Percentiles rank a stretch among this genome's conserved stretches.
phyloP scores from a whole-genome alignment of 768 basidiomycete species.

The Kwoniella pini region DNA sequence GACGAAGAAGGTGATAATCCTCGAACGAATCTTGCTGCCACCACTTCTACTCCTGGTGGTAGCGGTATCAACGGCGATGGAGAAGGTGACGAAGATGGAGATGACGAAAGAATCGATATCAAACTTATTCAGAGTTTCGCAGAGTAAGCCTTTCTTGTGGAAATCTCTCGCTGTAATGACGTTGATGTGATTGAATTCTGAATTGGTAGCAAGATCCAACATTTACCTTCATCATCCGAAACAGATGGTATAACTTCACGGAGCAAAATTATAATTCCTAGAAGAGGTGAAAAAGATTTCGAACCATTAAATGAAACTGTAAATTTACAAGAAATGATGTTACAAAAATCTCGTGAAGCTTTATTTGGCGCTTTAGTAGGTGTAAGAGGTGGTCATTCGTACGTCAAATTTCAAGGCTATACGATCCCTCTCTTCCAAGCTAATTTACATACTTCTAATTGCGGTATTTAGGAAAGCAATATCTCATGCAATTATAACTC shows the following conservation, averaged over 20 bases:
- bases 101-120: conserved; percentile 42
- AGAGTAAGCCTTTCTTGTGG: conserved; percentile 27
- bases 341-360: conserved; percentile 76
- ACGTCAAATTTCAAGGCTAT: too few species aligned
- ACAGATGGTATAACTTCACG: conserved; percentile 11
- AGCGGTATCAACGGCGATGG: conserved; percentile 9
- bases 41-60: conserved; percentile 1
- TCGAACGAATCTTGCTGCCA: conserved; percentile 4
- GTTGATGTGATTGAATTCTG: neutral
- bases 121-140: conserved; percentile 48
- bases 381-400: conserved; percentile 76
- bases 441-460: too few species aligned
- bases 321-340: conserved; percentile 69
- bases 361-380: conserved; percentile 81
- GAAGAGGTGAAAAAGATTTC: conserved; percentile 96
- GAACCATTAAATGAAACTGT: conserved; percentile 67
- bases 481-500: conserved; percentile 49
- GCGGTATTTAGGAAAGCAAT: conserved; percentile 51
- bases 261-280: conserved; percentile 68
- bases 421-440: too few species aligned
- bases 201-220: conserved; percentile 43
- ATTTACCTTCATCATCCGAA: conserved; percentile 20
- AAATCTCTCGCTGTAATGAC: neutral
- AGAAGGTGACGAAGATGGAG: conserved; percentile 46
- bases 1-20: conserved; percentile 17